These are phyloP conservation scores for Rubroshorea leprosula DNA, from an alignment of 345 rosid genomes.

Conservation along the genomic window DNA sequence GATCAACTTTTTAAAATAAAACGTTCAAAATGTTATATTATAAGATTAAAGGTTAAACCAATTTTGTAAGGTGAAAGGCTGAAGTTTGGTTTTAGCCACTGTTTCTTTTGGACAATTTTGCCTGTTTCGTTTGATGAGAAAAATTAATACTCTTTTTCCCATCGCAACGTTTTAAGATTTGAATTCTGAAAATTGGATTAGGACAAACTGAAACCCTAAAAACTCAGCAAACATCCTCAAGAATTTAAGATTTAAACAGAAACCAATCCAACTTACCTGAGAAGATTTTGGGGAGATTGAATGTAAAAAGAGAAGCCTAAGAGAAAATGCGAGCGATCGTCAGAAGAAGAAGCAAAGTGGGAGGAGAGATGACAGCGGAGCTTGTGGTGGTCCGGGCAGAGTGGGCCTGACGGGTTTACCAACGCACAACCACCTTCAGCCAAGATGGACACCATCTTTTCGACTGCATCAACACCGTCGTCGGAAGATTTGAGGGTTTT, in stretches of 20 bases:
- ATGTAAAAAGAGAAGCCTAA: conserved; percentile 47
- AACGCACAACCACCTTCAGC: conserved; percentile 79
- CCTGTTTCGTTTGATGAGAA: no score
- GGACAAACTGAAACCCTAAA: background rate
- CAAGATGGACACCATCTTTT: conserved; percentile 49
- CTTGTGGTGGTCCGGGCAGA: conserved; percentile 45
- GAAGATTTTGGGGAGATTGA: conserved; percentile 47
- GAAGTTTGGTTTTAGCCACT: no score
- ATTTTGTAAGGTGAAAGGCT: no score
- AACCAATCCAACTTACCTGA: conserved; percentile 33
- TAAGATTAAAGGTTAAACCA: no score
- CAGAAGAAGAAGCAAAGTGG: conserved; percentile 36
- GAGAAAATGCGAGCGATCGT: conserved; percentile 43
- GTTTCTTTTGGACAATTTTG: no score
- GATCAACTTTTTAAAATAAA: no score
- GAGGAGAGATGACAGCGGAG: conserved; percentile 57
- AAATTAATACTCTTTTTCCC: no score
- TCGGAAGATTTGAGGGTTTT: conserved; percentile 34
- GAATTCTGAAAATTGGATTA: no score
- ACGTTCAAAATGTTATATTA: no score
- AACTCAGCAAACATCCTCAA: background rate
- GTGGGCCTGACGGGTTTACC: conserved; percentile 51
- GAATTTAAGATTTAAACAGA: background rate
- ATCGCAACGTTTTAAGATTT: background rate
- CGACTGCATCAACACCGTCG: conserved; percentile 29